Evolutionary conservation across 2,329 filamentous ascomycete species (phyloP).

Genomic region (Exserohilum rostratum): DNA sequence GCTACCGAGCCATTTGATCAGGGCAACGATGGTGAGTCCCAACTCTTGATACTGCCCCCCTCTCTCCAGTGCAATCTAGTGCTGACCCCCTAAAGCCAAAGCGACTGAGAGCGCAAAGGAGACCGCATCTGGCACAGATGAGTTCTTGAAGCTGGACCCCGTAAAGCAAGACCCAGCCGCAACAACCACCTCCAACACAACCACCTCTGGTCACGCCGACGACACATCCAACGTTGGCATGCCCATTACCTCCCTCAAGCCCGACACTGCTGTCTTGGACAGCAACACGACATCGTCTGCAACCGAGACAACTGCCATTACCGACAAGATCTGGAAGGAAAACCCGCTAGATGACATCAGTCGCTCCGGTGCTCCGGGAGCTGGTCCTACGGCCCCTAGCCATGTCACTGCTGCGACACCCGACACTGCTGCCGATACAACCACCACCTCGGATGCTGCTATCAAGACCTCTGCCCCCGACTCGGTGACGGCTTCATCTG

Average conservation of each 20-base stretch:
- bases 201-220: slow-evolving; percentile 20
- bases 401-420: slow-evolving; percentile 12
- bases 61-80: background rate
- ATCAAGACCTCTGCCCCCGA: slow-evolving; percentile 23
- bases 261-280: slow-evolving; percentile 25
- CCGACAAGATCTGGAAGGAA: slow-evolving; percentile 35
- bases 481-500: slow-evolving; percentile 15
- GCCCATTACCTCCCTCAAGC: slow-evolving; percentile 27
- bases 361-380: slow-evolving; percentile 29
- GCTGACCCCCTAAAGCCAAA: slow-evolving; percentile 12
- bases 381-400: slow-evolving; percentile 24
- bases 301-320: slow-evolving; percentile 39
- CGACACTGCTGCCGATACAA: slow-evolving; percentile 6
- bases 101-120: slow-evolving; percentile 5
- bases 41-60: background rate
- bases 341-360: slow-evolving; percentile 35
- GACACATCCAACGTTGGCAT: slow-evolving; percentile 21
- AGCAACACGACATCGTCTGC: slow-evolving; percentile 27
- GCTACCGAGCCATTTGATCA: slow-evolving; percentile 77
- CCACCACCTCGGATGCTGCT: slow-evolving; percentile 11
- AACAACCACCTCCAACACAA: slow-evolving; percentile 11
- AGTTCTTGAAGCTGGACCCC: slow-evolving; percentile 26
- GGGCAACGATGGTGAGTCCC: slow-evolving; percentile 61
- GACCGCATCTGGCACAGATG: slow-evolving; percentile 12
- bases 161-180: slow-evolving; percentile 9